Evolutionary conservation across 176 grass and related monocot genomes (phyloP).

Genomic region (Poa annua): DNA sequence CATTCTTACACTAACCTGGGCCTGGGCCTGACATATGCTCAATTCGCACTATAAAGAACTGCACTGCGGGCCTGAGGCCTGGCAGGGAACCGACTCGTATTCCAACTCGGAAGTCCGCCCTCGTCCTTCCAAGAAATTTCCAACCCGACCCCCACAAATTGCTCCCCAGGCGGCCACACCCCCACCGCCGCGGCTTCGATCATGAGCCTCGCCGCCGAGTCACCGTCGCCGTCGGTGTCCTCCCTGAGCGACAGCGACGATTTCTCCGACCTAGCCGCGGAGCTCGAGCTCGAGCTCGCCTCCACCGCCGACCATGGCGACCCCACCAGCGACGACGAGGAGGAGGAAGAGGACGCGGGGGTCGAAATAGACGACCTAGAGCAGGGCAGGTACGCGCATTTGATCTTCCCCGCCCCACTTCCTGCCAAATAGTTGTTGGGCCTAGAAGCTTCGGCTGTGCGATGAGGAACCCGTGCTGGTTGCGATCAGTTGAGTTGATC

Average conservation of each 20-base stretch:
- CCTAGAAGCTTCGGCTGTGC: neutral
- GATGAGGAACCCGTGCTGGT: neutral
- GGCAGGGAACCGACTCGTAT: neutral
- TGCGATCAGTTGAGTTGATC: neutral
- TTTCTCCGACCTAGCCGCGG: conserved; percentile 66
- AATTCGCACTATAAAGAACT: neutral
- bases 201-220: conserved; percentile 79
- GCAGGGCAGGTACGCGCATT: conserved; percentile 39
- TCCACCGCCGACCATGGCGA: conserved; percentile 45
- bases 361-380: conserved; percentile 49
- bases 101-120: neutral
- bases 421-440: neutral
- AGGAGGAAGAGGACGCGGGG: conserved; percentile 1
- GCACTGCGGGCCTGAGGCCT: neutral
- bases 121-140: neutral
- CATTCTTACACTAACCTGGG: neutral
- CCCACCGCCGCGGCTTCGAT: conserved; percentile 24
- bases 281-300: conserved; percentile 65
- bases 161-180: neutral
- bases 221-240: conserved; percentile 57
- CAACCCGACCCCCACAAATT: conserved; percentile 1
- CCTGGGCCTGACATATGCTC: neutral
- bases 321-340: conserved; percentile 18
- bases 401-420: neutral
- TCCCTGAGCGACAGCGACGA: conserved; percentile 79